Percentiles rank a stretch among this genome's conserved stretches.
phyloP scores from a whole-genome alignment of 495 filamentous ascomycete species.

The Talaromyces trachyspermus region DNA sequence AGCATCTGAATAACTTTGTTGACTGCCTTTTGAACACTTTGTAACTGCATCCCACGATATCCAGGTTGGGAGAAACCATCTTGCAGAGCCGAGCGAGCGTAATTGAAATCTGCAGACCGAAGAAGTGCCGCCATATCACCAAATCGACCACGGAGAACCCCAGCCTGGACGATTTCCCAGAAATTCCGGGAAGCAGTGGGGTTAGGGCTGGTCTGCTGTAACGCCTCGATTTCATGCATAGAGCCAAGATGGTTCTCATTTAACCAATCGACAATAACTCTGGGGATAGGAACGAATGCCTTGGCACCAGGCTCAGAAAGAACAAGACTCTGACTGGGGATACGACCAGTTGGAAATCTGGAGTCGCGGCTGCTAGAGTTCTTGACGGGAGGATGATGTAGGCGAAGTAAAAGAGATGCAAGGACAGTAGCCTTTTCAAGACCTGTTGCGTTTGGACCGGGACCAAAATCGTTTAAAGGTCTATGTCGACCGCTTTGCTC shows the following conservation, averaged over 20 bases:
- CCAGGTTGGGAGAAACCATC: slow-evolving; percentile 52
- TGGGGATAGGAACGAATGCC: slow-evolving; percentile 51
- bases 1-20: slow-evolving; percentile 58
- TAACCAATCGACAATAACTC: slow-evolving; percentile 73
- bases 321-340: slow-evolving; percentile 23
- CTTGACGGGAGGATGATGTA: slow-evolving; percentile 58
- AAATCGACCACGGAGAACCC: slow-evolving; percentile 65
- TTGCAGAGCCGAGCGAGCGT: slow-evolving; percentile 51
- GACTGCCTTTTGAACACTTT: slow-evolving; percentile 62
- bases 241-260: slow-evolving; percentile 59
- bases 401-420: slow-evolving; percentile 58
- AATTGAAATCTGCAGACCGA: slow-evolving; percentile 63
- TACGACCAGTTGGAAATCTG: slow-evolving; percentile 11
- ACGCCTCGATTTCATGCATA: slow-evolving; percentile 47
- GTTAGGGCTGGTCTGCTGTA: slow-evolving; percentile 56
- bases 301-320: slow-evolving; percentile 27
- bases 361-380: slow-evolving; percentile 15
- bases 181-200: slow-evolving; percentile 66
- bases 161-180: slow-evolving; percentile 68
- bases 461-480: slow-evolving; percentile 53
- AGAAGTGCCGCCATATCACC: slow-evolving; percentile 54
- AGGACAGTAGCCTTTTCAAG: slow-evolving; percentile 69
- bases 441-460: slow-evolving; percentile 46
- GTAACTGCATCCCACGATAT: slow-evolving; percentile 63
- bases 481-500: slow-evolving; percentile 34